These are phyloP conservation scores for Penicillium freii DNA, from an alignment of 2,329 filamentous ascomycete species.

Conservation along the genomic window DNA sequence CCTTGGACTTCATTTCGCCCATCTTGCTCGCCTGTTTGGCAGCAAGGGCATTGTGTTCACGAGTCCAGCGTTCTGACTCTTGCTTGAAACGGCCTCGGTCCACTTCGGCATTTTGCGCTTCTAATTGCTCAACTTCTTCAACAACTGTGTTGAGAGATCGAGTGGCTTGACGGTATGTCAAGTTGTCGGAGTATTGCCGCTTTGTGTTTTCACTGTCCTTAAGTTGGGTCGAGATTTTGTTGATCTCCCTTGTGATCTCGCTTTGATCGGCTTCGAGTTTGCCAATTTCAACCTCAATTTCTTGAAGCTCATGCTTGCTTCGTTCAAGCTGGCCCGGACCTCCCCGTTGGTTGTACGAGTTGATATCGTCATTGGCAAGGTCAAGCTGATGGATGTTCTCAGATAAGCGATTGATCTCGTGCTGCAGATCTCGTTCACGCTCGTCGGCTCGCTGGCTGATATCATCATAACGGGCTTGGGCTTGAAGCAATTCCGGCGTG, in stretches of 20 bases:
- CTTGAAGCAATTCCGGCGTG: conserved; percentile 71
- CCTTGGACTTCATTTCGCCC: conserved; percentile 78
- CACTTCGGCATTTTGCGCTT: conserved; percentile 74
- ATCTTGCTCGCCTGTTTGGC: conserved; percentile 72
- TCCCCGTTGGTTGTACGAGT: conserved; percentile 72
- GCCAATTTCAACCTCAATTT: conserved; percentile 64
- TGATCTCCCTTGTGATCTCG: conserved; percentile 66
- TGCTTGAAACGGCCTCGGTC: conserved; percentile 72
- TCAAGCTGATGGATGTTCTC: conserved; percentile 75
- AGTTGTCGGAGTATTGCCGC: conserved; percentile 83
- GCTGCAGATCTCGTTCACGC: conserved; percentile 69
- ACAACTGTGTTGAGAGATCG: conserved; percentile 66
- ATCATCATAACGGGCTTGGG: conserved; percentile 74
- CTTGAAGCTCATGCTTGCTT: conserved; percentile 67
- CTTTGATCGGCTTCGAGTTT: conserved; percentile 66
- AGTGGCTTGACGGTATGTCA: conserved; percentile 76
- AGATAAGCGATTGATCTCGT: conserved; percentile 68
- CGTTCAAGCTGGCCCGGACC: conserved; percentile 69
- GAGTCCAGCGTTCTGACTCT: conserved; percentile 68
- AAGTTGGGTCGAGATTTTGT: conserved; percentile 73
- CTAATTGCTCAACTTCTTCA: conserved; percentile 69
- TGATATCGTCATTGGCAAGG: conserved; percentile 73
- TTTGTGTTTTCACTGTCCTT: conserved; percentile 78
- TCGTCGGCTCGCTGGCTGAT: conserved; percentile 67
- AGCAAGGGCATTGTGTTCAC: conserved; percentile 65